Evolutionary conservation across 371 early-diverging fungal genomes (phyloP).

Genomic region (Mortierella sp.): DNA sequence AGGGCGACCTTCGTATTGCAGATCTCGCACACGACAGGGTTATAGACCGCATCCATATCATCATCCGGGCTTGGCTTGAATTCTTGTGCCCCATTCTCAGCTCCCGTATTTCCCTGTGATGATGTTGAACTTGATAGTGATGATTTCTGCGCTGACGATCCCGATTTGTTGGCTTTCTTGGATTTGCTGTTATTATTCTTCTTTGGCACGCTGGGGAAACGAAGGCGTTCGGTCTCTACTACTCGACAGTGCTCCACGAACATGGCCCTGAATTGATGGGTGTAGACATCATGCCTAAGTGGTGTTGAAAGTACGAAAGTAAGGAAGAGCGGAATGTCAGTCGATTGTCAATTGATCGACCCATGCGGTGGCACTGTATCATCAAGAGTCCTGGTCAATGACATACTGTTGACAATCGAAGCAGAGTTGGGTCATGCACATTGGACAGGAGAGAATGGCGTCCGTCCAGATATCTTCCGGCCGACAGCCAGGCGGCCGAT

Average conservation of each 20-base stretch:
- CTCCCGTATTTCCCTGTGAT: neutral
- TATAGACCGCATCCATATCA: constrained; percentile 61
- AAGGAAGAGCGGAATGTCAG: neutral
- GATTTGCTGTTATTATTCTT: neutral
- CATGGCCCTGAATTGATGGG: constrained; percentile 80
- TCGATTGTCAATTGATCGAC: neutral
- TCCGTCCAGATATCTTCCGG: constrained; percentile 66
- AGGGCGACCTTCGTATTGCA: constrained; percentile 78
- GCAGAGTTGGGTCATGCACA: constrained; percentile 75
- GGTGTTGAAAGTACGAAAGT: neutral
- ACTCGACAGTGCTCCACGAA: constrained; percentile 76
- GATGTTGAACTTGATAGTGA: constrained; percentile 11
- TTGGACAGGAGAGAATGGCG: constrained; percentile 75
- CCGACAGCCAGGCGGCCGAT: constrained; percentile 40
- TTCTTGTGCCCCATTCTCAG: constrained; percentile 7
- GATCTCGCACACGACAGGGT: constrained; percentile 70
- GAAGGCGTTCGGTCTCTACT: constrained; percentile 49
- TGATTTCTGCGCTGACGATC: neutral
- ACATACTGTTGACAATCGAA: constrained; percentile 77
- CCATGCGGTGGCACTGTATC: neutral
- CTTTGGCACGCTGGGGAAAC: constrained; percentile 40
- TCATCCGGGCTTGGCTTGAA: constrained; percentile 37
- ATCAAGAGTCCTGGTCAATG: neutral
- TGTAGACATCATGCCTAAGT: constrained; percentile 68
- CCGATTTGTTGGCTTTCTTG: constrained; percentile 12